Percentiles rank a stretch among this genome's conserved stretches.
Evolutionary conservation across 345 rosid genomes (phyloP).

Genomic region (Citrus medica): DNA sequence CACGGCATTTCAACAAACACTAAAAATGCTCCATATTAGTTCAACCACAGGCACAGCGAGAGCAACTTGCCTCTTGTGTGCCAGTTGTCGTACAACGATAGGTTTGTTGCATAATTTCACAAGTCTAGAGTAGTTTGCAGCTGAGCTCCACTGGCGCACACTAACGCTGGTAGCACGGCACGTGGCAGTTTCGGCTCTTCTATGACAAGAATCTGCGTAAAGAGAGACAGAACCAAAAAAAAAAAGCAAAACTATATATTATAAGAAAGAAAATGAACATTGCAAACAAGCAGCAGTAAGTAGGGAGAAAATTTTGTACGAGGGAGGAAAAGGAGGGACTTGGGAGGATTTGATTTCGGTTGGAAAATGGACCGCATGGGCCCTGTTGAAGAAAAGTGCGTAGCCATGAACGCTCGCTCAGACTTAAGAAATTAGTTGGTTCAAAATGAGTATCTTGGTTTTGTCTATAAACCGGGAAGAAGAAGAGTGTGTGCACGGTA

Average conservation of each 20-base stretch:
- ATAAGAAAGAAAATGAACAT: neutral
- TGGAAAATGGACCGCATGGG: slow-evolving; percentile 32
- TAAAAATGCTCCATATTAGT: neutral
- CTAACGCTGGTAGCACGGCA: slow-evolving; percentile 16
- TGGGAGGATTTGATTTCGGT: slow-evolving; percentile 35
- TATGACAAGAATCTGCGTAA: slow-evolving; percentile 36
- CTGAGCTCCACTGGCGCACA: slow-evolving; percentile 30
- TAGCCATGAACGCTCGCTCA: slow-evolving; percentile 44
- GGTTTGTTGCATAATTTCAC: slow-evolving; percentile 22
- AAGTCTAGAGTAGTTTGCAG: slow-evolving; percentile 17
- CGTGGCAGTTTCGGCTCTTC: slow-evolving; percentile 19
- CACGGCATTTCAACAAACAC: slow-evolving; percentile 13
- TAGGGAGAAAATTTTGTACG: slow-evolving; percentile 21
- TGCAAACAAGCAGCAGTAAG: neutral
- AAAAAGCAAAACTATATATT: neutral
- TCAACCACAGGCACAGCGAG: neutral
- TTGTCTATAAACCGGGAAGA: neutral
- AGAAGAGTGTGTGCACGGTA: neutral
- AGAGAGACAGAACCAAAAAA: neutral
- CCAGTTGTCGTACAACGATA: slow-evolving; percentile 31
- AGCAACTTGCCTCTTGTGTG: slow-evolving; percentile 46
- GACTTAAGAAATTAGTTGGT: neutral
- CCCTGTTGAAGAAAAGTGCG: slow-evolving; percentile 41
- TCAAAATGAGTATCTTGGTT: slow-evolving; percentile 1
- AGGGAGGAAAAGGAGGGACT: slow-evolving; percentile 35